Base-by-base conservation (phyloP, 495 filamentous ascomycete species). In the Penicillium lagena region DNA sequence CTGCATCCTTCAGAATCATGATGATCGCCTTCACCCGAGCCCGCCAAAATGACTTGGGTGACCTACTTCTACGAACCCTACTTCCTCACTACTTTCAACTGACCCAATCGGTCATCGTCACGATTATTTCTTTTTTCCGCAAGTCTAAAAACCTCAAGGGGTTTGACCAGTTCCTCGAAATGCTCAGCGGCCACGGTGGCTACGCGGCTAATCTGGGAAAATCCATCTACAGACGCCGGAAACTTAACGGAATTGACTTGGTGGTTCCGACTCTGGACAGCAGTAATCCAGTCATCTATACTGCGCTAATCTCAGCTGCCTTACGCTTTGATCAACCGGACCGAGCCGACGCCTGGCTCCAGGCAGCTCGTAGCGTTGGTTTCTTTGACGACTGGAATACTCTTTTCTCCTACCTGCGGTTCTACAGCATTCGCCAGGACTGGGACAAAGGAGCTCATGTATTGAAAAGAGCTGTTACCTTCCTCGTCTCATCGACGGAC, bases 291-390 rank as follows among this genome's bases (percentile, higher is more conserved):
- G 55, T 73, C 13, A 54, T 67, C 34, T 67, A 62, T 15, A 52
- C 58, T 2, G 52, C 62, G 22, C 42, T 73, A 12, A 71, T 73
- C 11, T 46, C 51, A 7, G 53, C 62, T 11, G 63, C 58, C 11
- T 51, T 73, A 17, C 61, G 67, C 1, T 73, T 73, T 22, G 58
- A 71, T 31, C 70, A 73, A 36, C 68, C 67, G 4, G 59, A 71
- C 12, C 55, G 67, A 53, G 70, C 70, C 11, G 67, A 72, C 28
- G 70, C 70, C 11, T 73, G 62, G 49, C 59, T 68, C 11, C 57
- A 67, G 28, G 56, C 56, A 32, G 67, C 67, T 9, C 56, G 68
- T 29, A 42, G 51, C n/a, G 42, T 47, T 7, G 68, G 70, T 13
- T 72, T 64, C 37, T 58, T 71, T 45, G 70, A 73, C 41, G 59